A percentile compares a stretch with the other conserved stretches of the same genome.
Evolutionary conservation across 1,284 basidiomycete species (phyloP).

Genomic region (Mycosarcoma maydis): DNA sequence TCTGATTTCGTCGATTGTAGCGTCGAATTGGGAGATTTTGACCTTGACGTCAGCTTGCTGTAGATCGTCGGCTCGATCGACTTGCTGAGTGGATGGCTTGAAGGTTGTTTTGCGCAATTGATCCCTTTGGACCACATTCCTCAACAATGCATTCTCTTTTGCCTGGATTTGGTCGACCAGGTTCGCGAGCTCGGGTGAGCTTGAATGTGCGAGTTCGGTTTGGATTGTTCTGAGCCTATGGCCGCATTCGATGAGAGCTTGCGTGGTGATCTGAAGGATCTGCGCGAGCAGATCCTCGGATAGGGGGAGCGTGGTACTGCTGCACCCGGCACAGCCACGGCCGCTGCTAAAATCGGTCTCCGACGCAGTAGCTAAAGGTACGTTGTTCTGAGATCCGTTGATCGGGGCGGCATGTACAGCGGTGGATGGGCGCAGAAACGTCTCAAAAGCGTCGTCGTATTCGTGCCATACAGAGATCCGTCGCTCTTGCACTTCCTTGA

Average conservation of each 20-base stretch:
- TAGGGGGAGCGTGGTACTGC: constrained; percentile 23
- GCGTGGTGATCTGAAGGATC: constrained; percentile 51
- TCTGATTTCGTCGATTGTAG: constrained; percentile 9
- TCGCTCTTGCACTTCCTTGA: constrained; percentile 52
- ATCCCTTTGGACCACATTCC: constrained; percentile 37
- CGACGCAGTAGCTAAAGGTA: not conserved
- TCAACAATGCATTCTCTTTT: constrained; percentile 37
- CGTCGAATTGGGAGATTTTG: too few species aligned
- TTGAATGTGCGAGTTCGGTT: constrained; percentile 34
- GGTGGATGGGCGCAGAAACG: constrained; percentile 17
- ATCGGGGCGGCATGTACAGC: constrained; percentile 1
- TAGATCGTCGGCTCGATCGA: too few species aligned
- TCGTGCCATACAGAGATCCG: constrained; percentile 47
- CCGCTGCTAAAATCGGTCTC: too few species aligned
- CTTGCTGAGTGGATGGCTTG: constrained; percentile 6
- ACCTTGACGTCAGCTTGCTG: not conserved
- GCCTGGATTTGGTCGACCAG: constrained; percentile 38
- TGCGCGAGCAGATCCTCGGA: constrained; percentile 33
- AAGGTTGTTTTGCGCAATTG: constrained; percentile 26
- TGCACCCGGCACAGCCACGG: constrained; percentile 24
- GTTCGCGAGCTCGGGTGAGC: constrained; percentile 10
- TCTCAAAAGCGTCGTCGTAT: constrained; percentile 52
- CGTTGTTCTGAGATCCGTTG: constrained; percentile 24
- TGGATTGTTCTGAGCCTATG: constrained; percentile 41
- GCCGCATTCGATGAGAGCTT: constrained; percentile 47